Base-by-base conservation (phyloP, 2,329 filamentous ascomycete species). In the Aspergillus sp. region DNA sequence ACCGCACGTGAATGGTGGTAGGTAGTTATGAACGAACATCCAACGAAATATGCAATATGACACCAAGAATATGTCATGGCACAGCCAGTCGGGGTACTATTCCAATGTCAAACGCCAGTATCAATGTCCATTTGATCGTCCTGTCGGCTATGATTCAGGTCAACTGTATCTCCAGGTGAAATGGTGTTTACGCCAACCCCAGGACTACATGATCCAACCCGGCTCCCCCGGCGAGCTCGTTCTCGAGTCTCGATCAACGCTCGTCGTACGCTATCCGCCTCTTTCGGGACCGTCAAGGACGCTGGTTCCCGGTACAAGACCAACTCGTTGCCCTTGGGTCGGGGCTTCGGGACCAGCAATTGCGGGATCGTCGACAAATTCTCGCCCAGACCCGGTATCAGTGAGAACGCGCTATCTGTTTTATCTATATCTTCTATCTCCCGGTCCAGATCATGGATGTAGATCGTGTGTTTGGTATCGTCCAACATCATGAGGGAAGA, bases 381-480 rank as follows among this genome's bases (percentile, higher is more conserved):
- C 72, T 88, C 90, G 68, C 93, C 88, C 50, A 97, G 88, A 67
- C 95, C 89, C 0, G 91, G 86, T 0, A 96, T 81, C 76, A 97
- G 91, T 66, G 92, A 80, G 44, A 95, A 81, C 59, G 81, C 78
- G 47, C 77, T 73, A 51, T 85, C 79, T 40, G 83, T 77, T 45
- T 79, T 76, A 55, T 88, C 84, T 23, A 81, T 76, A 58, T 87
- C 85, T 13, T 87, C 87, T 44, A 97, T 82, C 73, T 97, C 93
- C 62, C 88, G 88, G 67, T 96, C 91, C 9, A 99, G 79, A 71
- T 95, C 86, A 77, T 92, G 87, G 62, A 99, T 91, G 78, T 94
- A 97, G 55, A 97, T 85, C 66, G 88, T 89, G 75, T 96, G 81
- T 64, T 89, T 88, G 29, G 89, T 87, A 72, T 96, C 87, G 73